Base-by-base conservation (phyloP, 2,329 filamentous ascomycete genomes). In the Pseudogymnoascus sp. region DNA sequence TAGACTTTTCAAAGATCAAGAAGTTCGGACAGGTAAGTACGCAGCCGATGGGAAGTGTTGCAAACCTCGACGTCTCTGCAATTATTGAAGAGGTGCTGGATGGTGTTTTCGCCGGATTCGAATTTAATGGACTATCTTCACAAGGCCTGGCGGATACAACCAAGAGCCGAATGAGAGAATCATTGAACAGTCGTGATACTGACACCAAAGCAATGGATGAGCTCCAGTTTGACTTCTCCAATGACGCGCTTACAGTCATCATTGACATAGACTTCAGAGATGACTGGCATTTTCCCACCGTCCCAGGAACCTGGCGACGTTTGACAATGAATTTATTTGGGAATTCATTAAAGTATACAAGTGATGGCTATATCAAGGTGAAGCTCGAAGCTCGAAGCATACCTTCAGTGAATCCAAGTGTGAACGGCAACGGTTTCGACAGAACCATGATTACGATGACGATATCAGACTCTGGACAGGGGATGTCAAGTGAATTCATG, bases 281-380 rank as follows among this genome's bases (percentile, higher is more conserved):
- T 43, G 64, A 75, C 42, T 72, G 71, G 70, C 64, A 63, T 21
- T 72, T 67, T 31, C 68, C 65, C 25, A 60, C 69, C n/a, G 67
- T 69, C 59, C 65, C 70, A 11, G 71, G 68, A 21, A 69, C 70
- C 3, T 43, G 68, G 23, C 66, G 67, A 16, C 60, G 70, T 46
- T 65, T 87, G 40, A 78, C 86, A 34, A 85, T 85, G 82, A 86
- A 86, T 60, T 68, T 86, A 0, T 80, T 85, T 46, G 83, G 82
- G 2, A 87, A 87, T 67, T 79, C 84, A 0, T 76, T 86, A 66
- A 86, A 86, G 68, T 87, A 85, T 63, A 86, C 83, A 0, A 73
- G 78, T 1, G 69, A 73, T 0, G 84, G 84, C 1, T 79, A 75
- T 60, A 79, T 86, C 3, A 75, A 77, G 6, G 74, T 83, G 3